Evolutionary conservation across 1,139 yeast species (phyloP).

Genomic region (Saccharomyces hybrid): DNA sequence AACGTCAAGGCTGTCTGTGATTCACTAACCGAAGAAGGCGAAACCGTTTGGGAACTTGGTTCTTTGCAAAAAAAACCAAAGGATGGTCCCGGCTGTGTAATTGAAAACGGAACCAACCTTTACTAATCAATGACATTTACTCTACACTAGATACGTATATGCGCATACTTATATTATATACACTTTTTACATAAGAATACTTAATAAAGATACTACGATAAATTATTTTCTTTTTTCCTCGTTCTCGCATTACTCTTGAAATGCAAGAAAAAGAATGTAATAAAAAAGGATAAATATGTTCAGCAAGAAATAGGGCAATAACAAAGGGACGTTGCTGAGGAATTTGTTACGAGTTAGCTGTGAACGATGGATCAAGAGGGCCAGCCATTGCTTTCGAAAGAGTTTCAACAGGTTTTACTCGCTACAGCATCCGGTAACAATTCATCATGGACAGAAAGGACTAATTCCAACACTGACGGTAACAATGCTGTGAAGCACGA

Average conservation of each 20-base stretch:
- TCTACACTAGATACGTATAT: neutral
- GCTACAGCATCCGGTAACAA: constrained; percentile 14
- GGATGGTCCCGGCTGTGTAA: constrained; percentile 56
- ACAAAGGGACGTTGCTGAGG: neutral
- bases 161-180: neutral
- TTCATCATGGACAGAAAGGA: constrained; percentile 7
- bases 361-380: constrained; percentile 25
- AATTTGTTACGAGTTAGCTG: neutral
- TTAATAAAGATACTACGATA: neutral
- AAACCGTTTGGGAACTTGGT: constrained; percentile 76
- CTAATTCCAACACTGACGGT: constrained; percentile 1
- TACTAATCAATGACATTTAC: constrained; percentile 34
- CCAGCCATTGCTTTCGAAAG: constrained; percentile 22
- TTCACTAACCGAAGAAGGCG: constrained; percentile 57
- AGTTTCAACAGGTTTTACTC: constrained; percentile 26
- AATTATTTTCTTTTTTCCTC: neutral
- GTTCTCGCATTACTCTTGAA: constrained; percentile 1
- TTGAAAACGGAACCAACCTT: constrained; percentile 53
- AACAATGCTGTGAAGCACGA: neutral
- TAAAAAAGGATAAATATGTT: constrained; percentile 1
- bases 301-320: neutral
- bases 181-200: neutral
- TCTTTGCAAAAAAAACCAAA: constrained; percentile 47
- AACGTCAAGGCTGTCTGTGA: constrained; percentile 53
- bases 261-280: neutral